These are phyloP conservation scores for Yamadazyma kitorensis DNA, from an alignment of 805 yeast species.

Conservation along the genomic window DNA sequence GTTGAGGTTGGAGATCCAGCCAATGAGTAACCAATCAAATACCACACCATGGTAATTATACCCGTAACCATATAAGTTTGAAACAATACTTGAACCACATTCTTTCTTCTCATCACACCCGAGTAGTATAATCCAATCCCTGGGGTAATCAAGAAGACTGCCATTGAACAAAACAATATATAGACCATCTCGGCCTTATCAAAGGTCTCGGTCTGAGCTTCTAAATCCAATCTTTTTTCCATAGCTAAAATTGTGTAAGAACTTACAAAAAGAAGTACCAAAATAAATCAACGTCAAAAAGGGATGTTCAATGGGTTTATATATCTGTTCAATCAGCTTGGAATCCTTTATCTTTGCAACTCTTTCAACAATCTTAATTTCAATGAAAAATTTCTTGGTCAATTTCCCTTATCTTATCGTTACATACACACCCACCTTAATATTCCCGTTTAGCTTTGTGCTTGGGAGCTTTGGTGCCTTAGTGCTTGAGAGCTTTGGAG, in stretches of 20 bases:
- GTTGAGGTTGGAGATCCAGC: constrained; percentile 36
- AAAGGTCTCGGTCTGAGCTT: constrained; percentile 37
- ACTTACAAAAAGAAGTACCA: background rate
- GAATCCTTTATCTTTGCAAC: no score
- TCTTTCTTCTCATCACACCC: constrained; percentile 42
- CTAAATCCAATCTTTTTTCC: constrained; percentile 7
- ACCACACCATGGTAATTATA: constrained; percentile 40
- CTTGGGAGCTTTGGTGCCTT: no score
- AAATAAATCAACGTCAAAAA: no score
- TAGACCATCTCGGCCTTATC: constrained; percentile 49
- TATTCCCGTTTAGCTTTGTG: no score
- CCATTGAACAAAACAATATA: constrained; percentile 45
- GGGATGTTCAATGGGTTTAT: no score
- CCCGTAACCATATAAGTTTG: constrained; percentile 44
- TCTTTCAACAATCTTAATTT: no score
- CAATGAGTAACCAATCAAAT: constrained; percentile 43
- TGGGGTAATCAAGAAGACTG: constrained; percentile 48
- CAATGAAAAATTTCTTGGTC: no score
- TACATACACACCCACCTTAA: no score
- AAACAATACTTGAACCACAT: constrained; percentile 41
- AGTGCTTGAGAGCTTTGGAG: no score
- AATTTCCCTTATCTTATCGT: no score
- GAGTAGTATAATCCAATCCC: constrained; percentile 45
- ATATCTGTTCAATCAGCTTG: no score
- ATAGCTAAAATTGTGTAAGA: background rate